Evolutionary conservation across 192 early-diverging fungal species (phyloP), one percentile per base, ranked within the genome.

Genomic region (Mortierella hygrophila): DNA sequence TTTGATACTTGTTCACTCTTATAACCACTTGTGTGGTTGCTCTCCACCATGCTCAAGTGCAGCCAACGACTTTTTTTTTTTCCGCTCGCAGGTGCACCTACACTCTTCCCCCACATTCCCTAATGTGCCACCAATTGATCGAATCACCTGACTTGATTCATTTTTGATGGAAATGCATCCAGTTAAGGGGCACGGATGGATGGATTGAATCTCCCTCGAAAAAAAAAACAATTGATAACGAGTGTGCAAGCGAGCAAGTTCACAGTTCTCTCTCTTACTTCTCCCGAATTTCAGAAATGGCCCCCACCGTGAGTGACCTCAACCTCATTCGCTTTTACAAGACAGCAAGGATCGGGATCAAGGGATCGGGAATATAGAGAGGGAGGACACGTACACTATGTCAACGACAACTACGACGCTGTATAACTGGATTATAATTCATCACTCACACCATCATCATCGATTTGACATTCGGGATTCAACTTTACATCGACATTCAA

Each of bases 271-370:
- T 77, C 81, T 82, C 81, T 82, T 77, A 82, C 79, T 80, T 80
- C 77, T 72, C 75, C 75, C 79, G 78, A 85, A 77, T 86, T 86
- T 78, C 84, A 86, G 84, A 86, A 86, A 86, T 86, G 84, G 84
- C 84, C 60, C 84, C 84, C 84, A 78, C 79, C 76, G 84, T 86
- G 84, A 86, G 84, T 86, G 84, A 81, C 46, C 68, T 55, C 55
- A 20, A 57, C 55, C 21, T 8, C 37, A 32, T 42, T 65, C 6
- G 37, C 21, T 1, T 44, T 41, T 11, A 21, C 49, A 52, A 52
- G 44, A 21, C 49, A 52, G 1, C 18, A 52, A 54, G 11, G n/a
- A 72, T 55, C 37, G 23, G 18, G n/a, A 74, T 16, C 42, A 46
- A 68, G 35, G 10, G 11, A 42, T 23, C 63, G 20, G 18, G 23